phyloP scores from a whole-genome alignment of 2,329 filamentous ascomycete species.

The Fusarium duplospermum region DNA sequence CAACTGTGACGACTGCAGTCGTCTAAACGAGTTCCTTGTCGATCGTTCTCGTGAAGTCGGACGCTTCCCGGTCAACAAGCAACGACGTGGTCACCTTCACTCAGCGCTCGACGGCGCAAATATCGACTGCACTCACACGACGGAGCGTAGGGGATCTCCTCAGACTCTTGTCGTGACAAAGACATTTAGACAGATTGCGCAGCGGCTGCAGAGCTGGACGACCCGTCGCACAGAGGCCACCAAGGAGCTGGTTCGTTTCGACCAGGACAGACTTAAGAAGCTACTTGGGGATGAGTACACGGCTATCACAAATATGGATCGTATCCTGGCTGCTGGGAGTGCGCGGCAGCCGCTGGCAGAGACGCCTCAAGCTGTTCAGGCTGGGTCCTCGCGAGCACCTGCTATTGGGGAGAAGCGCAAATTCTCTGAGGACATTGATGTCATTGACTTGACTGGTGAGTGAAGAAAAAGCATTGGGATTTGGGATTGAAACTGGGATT shows the following conservation, averaged over 20 bases:
- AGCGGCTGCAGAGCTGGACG: not conserved
- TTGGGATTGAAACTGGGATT: not conserved
- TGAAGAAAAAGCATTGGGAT: not conserved
- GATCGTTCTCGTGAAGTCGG: not conserved
- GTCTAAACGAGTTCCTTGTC: conserved; percentile 44
- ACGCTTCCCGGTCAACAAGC: conserved; percentile 27
- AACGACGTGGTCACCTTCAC: conserved; percentile 39
- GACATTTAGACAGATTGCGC: not conserved
- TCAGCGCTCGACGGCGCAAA: conserved; percentile 7
- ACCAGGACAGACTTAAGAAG: not conserved
- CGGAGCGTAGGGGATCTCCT: conserved; percentile 8
- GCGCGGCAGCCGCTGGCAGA: not conserved
- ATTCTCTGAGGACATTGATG: not conserved
- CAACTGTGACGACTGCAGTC: conserved; percentile 39
- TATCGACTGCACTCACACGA: conserved; percentile 39
- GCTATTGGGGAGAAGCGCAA: conserved; percentile 14
- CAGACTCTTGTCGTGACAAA: conserved; percentile 44
- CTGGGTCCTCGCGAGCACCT: not conserved
- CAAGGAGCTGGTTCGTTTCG: not conserved
- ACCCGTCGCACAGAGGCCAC: not conserved
- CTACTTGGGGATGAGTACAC: conserved; percentile 8
- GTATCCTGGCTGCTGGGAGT: not conserved
- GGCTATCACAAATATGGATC: conserved; percentile 3
- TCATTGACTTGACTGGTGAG: conserved; percentile 22
- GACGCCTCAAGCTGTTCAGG: not conserved